These are phyloP conservation scores for Hanseniaspora occidentalis DNA, from an alignment of 805 yeast genomes.

Conservation along the genomic window DNA sequence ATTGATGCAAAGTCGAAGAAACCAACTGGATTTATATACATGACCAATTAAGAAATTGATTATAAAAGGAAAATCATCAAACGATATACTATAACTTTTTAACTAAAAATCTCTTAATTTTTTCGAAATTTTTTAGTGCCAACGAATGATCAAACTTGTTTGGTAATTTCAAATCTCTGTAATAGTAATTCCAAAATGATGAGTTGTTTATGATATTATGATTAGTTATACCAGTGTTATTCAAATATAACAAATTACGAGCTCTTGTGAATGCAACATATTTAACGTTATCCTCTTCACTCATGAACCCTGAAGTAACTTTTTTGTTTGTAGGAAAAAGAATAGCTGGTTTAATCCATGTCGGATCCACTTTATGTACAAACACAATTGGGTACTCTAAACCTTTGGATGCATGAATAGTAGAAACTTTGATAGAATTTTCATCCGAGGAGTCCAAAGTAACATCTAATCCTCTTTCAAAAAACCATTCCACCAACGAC, in stretches of 20 bases:
- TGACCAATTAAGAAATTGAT: too few species aligned
- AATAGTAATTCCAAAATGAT: conserved; percentile 22
- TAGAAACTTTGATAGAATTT: conserved; percentile 40
- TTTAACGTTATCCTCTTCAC: conserved; percentile 29
- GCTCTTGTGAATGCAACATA: conserved; percentile 66
- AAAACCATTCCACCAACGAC: conserved; percentile 21
- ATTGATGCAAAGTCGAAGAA: too few species aligned
- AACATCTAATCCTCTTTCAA: conserved; percentile 20
- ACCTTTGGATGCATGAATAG: conserved; percentile 67
- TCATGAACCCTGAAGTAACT: neutral
- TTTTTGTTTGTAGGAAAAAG: neutral
- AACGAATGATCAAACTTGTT: neutral
- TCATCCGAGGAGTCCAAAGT: neutral
- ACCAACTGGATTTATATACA: too few species aligned
- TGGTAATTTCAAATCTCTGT: conserved; percentile 12
- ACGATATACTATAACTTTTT: too few species aligned
- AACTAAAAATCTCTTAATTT: too few species aligned
- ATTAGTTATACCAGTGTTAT: conserved; percentile 9
- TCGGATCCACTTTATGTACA: conserved; percentile 14
- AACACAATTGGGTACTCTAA: conserved; percentile 62
- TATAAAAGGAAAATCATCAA: too few species aligned
- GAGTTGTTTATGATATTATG: conserved; percentile 6
- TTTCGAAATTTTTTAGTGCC: neutral
- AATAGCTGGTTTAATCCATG: neutral
- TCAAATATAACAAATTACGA: conserved; percentile 23